A percentile compares a stretch with the other conserved stretches of the same genome.
Evolutionary conservation across 2,329 filamentous ascomycete genomes (phyloP).

Genomic region (Talaromyces sp.): DNA sequence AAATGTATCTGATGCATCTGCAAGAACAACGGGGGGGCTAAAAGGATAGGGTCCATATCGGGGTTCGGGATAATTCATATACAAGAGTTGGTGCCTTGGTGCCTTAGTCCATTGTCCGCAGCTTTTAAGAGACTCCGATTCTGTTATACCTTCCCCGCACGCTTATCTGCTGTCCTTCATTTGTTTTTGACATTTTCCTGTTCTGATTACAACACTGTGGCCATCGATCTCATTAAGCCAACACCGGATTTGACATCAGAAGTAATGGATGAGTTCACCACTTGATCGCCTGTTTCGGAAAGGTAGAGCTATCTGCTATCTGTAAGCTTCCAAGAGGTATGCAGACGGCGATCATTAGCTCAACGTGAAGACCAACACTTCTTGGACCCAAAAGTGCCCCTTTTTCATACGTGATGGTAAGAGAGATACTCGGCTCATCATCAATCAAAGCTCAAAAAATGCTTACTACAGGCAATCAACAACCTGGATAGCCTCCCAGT

Average conservation of each 20-base stretch:
- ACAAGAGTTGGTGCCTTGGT: neutral
- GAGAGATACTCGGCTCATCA: neutral
- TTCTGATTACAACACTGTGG: no score
- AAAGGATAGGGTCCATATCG: neutral
- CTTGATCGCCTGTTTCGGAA: neutral
- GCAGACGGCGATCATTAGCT: neutral
- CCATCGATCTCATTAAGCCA: no score
- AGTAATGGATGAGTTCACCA: no score
- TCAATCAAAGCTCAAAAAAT: neutral
- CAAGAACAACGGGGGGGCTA: no score
- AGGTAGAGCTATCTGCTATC: neutral
- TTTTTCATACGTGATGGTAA: neutral
- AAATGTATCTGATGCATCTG: no score
- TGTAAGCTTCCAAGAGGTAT: neutral
- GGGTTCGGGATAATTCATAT: neutral
- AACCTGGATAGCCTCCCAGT: slow-evolving; percentile 19
- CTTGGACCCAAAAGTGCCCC: neutral
- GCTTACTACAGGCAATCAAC: neutral
- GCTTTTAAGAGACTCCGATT: neutral
- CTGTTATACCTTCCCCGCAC: neutral
- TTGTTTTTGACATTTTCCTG: no score
- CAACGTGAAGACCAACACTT: neutral
- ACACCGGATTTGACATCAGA: no score
- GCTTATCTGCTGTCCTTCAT: no score
- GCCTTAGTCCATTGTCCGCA: neutral